Percentiles rank a stretch among this genome's conserved stretches.
Conservation (phyloP, 1,284 basidiomycete species). For the Cryptococcus floricola region DNA sequence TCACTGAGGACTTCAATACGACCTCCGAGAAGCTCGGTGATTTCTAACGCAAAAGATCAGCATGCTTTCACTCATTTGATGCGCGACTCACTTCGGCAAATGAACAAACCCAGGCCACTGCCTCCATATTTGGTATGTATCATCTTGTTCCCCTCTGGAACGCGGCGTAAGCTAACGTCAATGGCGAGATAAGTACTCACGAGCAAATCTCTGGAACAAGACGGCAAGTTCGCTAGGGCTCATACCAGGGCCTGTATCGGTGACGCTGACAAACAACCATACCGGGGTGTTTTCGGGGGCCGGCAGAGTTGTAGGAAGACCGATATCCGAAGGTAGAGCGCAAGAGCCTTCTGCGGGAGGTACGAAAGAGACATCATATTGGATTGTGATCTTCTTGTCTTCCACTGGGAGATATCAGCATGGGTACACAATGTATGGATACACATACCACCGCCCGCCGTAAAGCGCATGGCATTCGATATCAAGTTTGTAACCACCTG, state of each 20-base stretch:
- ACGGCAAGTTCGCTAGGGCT: constrained; percentile 34
- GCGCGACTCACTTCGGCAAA: constrained; percentile 33
- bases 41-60: constrained; percentile 18
- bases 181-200: constrained; percentile 13
- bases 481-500: constrained; percentile 45
- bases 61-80: neutral
- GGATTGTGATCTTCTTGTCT: constrained; percentile 30
- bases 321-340: constrained; percentile 22
- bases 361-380: constrained; percentile 36
- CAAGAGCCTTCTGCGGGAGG: constrained; percentile 34
- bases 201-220: constrained; percentile 45
- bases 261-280: constrained; percentile 41
- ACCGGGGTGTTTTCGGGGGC: constrained; percentile 32
- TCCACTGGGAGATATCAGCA: constrained; percentile 2
- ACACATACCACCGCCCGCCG: constrained; percentile 18
- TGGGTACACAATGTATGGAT: neutral
- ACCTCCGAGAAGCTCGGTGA: constrained; percentile 43
- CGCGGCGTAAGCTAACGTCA: neutral
- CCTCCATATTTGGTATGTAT: constrained; percentile 48
- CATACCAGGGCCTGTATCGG: constrained; percentile 48
- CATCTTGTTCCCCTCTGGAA: constrained; percentile 41
- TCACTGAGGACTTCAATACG: constrained; percentile 40
- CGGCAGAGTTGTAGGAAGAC: constrained; percentile 11
- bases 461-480: constrained; percentile 40
- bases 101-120: constrained; percentile 46